Evolutionary conservation across 2,329 filamentous ascomycete species (phyloP).

Genomic region (Calonectria pseudoreteaudii): DNA sequence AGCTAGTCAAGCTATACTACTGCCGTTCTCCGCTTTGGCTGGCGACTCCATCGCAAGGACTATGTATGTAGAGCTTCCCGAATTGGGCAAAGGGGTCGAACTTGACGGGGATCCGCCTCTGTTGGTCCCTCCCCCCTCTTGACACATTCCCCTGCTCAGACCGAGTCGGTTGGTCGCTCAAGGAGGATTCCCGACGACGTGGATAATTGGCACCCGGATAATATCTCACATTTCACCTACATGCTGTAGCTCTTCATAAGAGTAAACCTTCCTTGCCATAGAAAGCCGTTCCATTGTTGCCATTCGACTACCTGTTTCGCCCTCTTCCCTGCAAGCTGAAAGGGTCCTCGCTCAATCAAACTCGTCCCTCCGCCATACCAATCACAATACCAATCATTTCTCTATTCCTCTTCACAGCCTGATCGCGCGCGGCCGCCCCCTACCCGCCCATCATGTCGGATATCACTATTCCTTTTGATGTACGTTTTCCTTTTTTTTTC

Average conservation of each 20-base stretch:
- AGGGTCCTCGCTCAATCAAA: background rate
- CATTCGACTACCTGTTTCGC: background rate
- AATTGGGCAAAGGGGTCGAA: background rate
- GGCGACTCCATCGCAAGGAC: background rate
- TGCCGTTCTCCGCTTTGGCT: background rate
- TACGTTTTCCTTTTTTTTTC: background rate
- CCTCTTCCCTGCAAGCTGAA: background rate
- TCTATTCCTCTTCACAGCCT: background rate
- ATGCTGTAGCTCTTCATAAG: slow-evolving; percentile 6
- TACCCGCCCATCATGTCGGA: background rate
- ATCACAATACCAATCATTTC: background rate
- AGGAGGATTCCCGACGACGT: background rate
- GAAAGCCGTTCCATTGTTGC: background rate
- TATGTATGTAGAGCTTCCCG: background rate
- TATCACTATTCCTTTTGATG: background rate
- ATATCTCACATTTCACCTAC: slow-evolving; percentile 6
- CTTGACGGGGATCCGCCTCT: background rate
- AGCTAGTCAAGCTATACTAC: background rate
- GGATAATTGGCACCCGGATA: background rate
- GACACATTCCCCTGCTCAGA: slow-evolving; percentile 2
- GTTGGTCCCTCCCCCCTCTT: background rate
- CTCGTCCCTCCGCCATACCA: background rate
- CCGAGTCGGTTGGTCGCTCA: background rate
- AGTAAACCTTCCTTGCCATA: background rate
- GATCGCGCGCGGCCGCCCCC: background rate